Percentiles rank a stretch among this genome's conserved stretches.
These are phyloP conservation scores for Pichia ethanolica DNA, from an alignment of 805 yeast species.

Conservation along the genomic window DNA sequence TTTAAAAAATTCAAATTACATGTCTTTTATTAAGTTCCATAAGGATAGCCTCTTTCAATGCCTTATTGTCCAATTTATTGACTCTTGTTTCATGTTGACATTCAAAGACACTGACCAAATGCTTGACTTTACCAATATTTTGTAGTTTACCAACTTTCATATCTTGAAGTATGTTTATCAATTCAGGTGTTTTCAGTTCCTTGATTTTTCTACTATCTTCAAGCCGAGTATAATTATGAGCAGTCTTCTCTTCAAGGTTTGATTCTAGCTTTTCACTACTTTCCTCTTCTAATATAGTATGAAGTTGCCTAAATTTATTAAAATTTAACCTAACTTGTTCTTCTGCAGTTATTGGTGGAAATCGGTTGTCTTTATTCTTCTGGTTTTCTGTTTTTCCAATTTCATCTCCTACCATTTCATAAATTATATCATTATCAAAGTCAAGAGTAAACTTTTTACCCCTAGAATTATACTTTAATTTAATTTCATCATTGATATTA, in stretches of 20 bases:
- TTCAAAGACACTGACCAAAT: slow-evolving; percentile 9
- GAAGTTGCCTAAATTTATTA: slow-evolving; percentile 9
- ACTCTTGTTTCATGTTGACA: background rate
- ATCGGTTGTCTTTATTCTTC: background rate
- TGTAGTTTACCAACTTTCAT: slow-evolving; percentile 1
- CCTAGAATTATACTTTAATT: slow-evolving; percentile 1
- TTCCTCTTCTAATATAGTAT: slow-evolving; percentile 11
- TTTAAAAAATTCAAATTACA: background rate
- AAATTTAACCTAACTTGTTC: slow-evolving; percentile 12
- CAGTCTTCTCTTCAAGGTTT: background rate
- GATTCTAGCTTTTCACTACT: background rate
- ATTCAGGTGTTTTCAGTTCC: background rate
- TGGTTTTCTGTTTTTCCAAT: background rate
- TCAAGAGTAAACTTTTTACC: slow-evolving; percentile 8
- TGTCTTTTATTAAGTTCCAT: slow-evolving; percentile 7
- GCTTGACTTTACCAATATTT: slow-evolving; percentile 8
- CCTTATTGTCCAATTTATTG: slow-evolving; percentile 6
- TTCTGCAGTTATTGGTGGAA: background rate
- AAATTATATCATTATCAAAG: slow-evolving; percentile 9
- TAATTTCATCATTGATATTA: slow-evolving; percentile 13
- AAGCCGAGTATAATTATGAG: background rate
- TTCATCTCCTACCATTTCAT: slow-evolving; percentile 6
- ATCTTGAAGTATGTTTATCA: background rate
- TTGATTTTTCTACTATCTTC: slow-evolving; percentile 5
- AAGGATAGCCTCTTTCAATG: background rate